A percentile compares a stretch with the other conserved stretches of the same genome.
Conservation (phyloP, 805 yeast genomes). For the Metschnikowia cubensis region DNA sequence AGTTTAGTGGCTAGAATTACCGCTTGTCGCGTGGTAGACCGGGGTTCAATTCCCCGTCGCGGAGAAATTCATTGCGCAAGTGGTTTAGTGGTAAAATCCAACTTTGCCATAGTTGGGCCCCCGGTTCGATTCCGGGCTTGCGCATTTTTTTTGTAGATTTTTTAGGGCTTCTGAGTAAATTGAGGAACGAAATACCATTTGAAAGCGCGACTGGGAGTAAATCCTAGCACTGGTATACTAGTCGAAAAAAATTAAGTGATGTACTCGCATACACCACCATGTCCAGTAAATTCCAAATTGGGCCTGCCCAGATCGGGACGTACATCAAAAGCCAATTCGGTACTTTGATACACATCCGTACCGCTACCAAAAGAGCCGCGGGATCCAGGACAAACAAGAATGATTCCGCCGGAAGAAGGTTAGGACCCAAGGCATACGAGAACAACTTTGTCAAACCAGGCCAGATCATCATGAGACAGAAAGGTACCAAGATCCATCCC, state of each 20-base stretch:
- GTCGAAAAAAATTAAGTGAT: conserved; percentile 4
- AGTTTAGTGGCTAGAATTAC: conserved; percentile 22
- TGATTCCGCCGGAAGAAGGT: conserved; percentile 91
- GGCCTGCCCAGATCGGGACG: conserved; percentile 12
- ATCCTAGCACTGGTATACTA: background rate
- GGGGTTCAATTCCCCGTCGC: conserved; percentile 23
- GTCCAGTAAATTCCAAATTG: conserved; percentile 12
- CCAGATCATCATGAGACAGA: conserved; percentile 84
- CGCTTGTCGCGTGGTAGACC: conserved; percentile 24
- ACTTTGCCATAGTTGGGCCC: conserved; percentile 24
- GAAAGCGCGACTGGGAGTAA: conserved; percentile 1
- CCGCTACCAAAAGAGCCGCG: conserved; percentile 89
- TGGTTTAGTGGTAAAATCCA: conserved; percentile 23
- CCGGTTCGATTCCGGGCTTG: conserved; percentile 25
- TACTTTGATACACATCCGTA: conserved; percentile 53
- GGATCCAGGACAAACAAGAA: conserved; percentile 93
- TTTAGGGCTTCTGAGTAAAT: background rate
- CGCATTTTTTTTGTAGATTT: conserved; percentile 12
- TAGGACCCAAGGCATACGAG: conserved; percentile 87
- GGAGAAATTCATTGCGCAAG: conserved; percentile 19
- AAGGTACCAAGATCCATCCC: conserved; percentile 93
- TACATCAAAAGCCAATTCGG: conserved; percentile 10
- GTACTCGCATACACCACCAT: conserved; percentile 6
- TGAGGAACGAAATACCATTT: background rate
- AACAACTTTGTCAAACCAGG: conserved; percentile 75